Evolutionary conservation across 2,329 filamentous ascomycete genomes (phyloP), one percentile per base, ranked within the genome.

Genomic region (Purpureocillium lavendulum): DNA sequence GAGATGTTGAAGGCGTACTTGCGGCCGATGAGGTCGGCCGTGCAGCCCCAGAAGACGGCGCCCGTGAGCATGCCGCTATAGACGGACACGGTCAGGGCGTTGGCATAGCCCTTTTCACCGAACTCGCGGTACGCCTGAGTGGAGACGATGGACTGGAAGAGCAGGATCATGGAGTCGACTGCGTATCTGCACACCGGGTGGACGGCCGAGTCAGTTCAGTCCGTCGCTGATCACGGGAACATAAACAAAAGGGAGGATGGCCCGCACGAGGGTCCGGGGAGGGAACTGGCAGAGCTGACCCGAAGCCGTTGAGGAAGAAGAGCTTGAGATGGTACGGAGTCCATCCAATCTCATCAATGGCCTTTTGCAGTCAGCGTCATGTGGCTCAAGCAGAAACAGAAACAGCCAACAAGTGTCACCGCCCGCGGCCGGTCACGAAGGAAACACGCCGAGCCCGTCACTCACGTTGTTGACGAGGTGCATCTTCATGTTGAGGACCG

Each of bases 1-100:
- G 76, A 78, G 16, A 75, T 60, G 50, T 85, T 85, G 62, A 86
- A 87, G 5, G 82, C 81, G 47, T 75, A 76, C 45, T 75, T 73
- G 33, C 82, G 69, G 6, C 81, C 82, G 44, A 85, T 78, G 28
- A 85, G 69, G 50, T 86, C 82, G 16, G 79, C 80, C 3, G 69
- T 69, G 24, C 82, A 58, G 2, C 81, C 81, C 80, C 81, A 86
- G 59, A 84, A 84, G 18, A 84, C 54, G 13, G 77, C 78, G 2
- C 79, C 74, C 0, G 64, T 45, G 38, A 70, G 64, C 64, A 70
- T 70, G 13, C 72, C 72, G 8, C 70, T 66, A 49, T 81, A 84
- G 1, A 69, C 71, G 5, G 80, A 72, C 36, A 84, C 71, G 2
- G 73, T 83, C 34, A 83, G 63, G 8, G 70, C 80, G 45, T 70